Evolutionary conservation across 257 asterid genomes (phyloP), one percentile per base, ranked within the genome.

Genomic region (Solanum rostratum): DNA sequence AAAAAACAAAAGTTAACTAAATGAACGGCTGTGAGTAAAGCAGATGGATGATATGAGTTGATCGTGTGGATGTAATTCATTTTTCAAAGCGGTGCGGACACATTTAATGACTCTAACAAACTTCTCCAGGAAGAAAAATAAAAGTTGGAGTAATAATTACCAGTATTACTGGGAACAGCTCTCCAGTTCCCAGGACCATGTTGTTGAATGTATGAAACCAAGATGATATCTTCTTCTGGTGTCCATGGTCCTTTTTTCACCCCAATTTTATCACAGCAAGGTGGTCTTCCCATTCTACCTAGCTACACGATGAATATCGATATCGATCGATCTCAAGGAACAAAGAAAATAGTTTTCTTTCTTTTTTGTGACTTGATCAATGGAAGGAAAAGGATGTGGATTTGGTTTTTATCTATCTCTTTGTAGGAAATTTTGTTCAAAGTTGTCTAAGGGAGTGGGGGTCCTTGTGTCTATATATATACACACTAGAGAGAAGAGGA

Each of bases 181-280:
- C 94, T 91, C 97, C 97, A 93, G 76, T 93, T 93, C 0, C 92
- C 94, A 70, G 97, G 93, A 27, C 97, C 97, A 84, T 93, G 89
- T 86, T 93, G 91, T 88, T 93, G 97, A 86, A 93, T 92, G 88
- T 93, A 93, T 66, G 97, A 90, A 50, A 93, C 97, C 84, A 93
- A 82, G 86, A 87, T 84, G 83, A 93, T 93, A 53, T 93, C 97
- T 86, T 93, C 97, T 86, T 93, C 97, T 2, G 97, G 97, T 19
- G 97, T 92, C 97, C 97, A 93, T 50, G 97, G 95, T 84, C 97
- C 95, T 81, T 91, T 93, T 87, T 92, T 92, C 60, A 93, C 94
- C 10, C 94, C 94, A 54, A 82, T 62, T 85, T 89, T 91, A 52
- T 90, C 91, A 45, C 95, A 92, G 84, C 95, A 93, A 85, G 97